Evolutionary conservation across 2,329 filamentous ascomycete genomes (phyloP).

Genomic region (Colletotrichum musicola): DNA sequence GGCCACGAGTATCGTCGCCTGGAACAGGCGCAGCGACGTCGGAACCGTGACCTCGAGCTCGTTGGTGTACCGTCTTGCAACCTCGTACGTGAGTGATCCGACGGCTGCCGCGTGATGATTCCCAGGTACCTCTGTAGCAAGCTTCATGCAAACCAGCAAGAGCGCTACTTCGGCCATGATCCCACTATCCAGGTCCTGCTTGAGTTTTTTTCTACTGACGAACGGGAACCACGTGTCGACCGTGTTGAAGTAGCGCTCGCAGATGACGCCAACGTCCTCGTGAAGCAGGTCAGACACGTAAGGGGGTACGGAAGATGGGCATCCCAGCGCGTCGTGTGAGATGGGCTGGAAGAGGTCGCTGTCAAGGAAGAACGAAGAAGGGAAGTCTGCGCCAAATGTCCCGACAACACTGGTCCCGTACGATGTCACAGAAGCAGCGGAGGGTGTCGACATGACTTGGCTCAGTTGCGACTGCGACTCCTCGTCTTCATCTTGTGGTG

Average conservation of each 20-base stretch:
- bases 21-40: conserved; percentile 44
- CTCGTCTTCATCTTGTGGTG: not conserved
- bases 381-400: conserved; percentile 8
- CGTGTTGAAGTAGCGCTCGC: conserved; percentile 40
- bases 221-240: conserved; percentile 44
- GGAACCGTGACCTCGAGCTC: conserved; percentile 42
- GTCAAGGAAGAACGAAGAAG: conserved; percentile 43
- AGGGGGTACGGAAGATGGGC: not conserved
- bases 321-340: not conserved
- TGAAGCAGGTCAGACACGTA: conserved; percentile 6
- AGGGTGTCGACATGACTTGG: not conserved
- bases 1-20: conserved; percentile 46
- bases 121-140: conserved; percentile 35
- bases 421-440: not conserved
- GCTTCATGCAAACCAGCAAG: conserved; percentile 44
- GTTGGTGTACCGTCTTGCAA: conserved; percentile 37
- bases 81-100: conserved; percentile 23
- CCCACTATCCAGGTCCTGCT: conserved; percentile 8
- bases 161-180: conserved; percentile 35
- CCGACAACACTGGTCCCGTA: not conserved
- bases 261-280: conserved; percentile 20
- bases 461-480: not conserved
- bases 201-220: conserved; percentile 41
- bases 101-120: not conserved
- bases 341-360: conserved; percentile 40